Percentiles rank a stretch among this genome's conserved stretches.
These are phyloP conservation scores for Candida ipomoeae DNA, from an alignment of 805 yeast genomes.

Conservation along the genomic window DNA sequence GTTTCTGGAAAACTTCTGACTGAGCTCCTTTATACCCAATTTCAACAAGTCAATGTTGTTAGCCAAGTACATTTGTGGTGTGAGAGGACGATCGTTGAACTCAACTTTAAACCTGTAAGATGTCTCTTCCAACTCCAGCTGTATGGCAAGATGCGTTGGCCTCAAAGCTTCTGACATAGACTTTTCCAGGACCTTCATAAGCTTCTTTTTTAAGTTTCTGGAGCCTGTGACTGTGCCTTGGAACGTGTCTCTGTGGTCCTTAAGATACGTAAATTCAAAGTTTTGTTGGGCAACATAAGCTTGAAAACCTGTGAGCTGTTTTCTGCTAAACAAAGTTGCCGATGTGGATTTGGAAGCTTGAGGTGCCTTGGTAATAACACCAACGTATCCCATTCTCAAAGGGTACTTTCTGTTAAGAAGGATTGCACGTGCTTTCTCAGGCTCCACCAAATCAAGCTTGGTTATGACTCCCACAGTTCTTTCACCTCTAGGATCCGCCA, in stretches of 20 bases:
- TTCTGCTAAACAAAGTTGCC: conserved; percentile 45
- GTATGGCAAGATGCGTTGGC: conserved; percentile 83
- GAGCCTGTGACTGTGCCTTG: conserved; percentile 72
- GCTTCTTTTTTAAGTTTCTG: conserved; percentile 64
- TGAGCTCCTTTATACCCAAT: conserved; percentile 79
- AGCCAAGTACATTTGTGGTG: conserved; percentile 92
- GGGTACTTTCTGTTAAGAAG: conserved; percentile 83
- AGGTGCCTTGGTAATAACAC: conserved; percentile 89
- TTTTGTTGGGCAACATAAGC: conserved; percentile 65
- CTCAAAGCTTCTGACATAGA: conserved; percentile 86
- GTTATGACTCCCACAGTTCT: conserved; percentile 96
- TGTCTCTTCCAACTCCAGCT: conserved; percentile 90
- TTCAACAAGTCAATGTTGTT: conserved; percentile 86
- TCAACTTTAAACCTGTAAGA: conserved; percentile 92
- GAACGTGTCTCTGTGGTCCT: conserved; percentile 56
- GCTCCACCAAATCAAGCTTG: conserved; percentile 84
- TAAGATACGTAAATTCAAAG: conserved; percentile 55
- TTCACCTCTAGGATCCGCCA: conserved; percentile 90
- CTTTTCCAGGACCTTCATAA: conserved; percentile 81
- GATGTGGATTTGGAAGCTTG: conserved; percentile 24
- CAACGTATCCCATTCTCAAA: conserved; percentile 93
- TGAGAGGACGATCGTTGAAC: conserved; percentile 88
- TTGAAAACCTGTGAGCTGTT: conserved; percentile 47
- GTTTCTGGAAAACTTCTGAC: conserved; percentile 74
- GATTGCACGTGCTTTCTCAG: conserved; percentile 63